Evolutionary conservation across 306 rosid species (phyloP), one percentile per base, ranked within the genome.

Genomic region (Glycine soja): DNA sequence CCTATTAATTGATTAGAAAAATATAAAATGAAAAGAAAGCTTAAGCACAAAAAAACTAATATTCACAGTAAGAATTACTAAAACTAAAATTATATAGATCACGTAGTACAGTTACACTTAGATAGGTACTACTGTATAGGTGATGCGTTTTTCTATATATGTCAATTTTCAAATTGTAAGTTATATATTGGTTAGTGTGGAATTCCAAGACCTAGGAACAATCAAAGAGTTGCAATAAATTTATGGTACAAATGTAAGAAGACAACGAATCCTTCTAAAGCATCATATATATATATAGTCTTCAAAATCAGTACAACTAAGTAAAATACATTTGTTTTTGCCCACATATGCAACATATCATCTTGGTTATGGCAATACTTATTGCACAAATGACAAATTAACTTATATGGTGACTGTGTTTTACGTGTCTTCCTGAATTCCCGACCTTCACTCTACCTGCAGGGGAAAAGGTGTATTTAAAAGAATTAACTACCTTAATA

Each of bases 151-250:
- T 64, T 32, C 58, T 80, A 61, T 78, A 66, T 24, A 40, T 54
- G 10, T 62, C 42, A 79, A 58, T 38, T 79, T 84, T 68, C 78
- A 79, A 79, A 59, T 69, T 52, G 15, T 59, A 30, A 68, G 32
- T 57, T 36, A 24, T 24, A 24, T 24, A 38, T 14, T 64, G 64
- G 46, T 70, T 47, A 40, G 68, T 67, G 78, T 74, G 66, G 77
- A 80, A 74, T 80, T 75, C 84, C 84, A 84, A 80, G 79, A 80
- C 84, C 84, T 75, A 80, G 87, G 84, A 80, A 84, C 9, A 79
- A 75, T 74, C 78, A 80, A 65, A 51, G 30, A 32, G 12, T 61
- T 58, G 59, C 4, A 81, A 72, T 81, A 64, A 70, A 46, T 71
- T 24, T 70, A 54, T 56, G 80, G 73, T 76, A 54, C 52, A 80